phyloP scores from a whole-genome alignment of 2,329 filamentous ascomycete species.

The Diaporthe australafricana region DNA sequence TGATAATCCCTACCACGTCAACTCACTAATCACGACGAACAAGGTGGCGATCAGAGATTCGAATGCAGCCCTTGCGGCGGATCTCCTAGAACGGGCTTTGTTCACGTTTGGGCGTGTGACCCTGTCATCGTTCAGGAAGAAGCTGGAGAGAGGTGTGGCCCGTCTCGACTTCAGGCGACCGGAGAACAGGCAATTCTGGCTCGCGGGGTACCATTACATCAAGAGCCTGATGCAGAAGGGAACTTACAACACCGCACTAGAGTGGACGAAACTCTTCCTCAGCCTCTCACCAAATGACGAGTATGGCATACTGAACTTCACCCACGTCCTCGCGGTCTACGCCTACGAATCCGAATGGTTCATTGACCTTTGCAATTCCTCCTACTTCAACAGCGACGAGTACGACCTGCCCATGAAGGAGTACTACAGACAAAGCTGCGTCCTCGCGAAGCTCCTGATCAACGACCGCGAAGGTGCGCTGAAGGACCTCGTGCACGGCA shows the following conservation, averaged over 20 bases:
- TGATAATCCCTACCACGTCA: conserved; percentile 88
- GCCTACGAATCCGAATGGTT: conserved; percentile 82
- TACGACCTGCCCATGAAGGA: conserved; percentile 51
- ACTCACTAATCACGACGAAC: conserved; percentile 91
- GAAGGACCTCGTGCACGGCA: conserved; percentile 72
- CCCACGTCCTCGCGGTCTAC: conserved; percentile 87
- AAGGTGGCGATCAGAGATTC: conserved; percentile 92
- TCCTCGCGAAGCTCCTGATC: conserved; percentile 80
- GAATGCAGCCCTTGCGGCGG: conserved; percentile 86
- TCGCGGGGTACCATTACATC: conserved; percentile 90
- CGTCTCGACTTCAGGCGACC: conserved; percentile 83
- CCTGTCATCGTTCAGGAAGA: conserved; percentile 82
- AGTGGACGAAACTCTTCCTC: conserved; percentile 90
- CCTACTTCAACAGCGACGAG: conserved; percentile 52
- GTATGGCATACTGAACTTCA: conserved; percentile 82
- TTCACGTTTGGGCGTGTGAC: conserved; percentile 94
- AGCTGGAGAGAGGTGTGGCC: conserved; percentile 81
- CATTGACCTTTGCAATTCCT: conserved; percentile 71
- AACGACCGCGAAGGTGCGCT: conserved; percentile 75
- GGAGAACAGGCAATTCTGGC: conserved; percentile 93
- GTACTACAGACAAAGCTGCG: conserved; percentile 82
- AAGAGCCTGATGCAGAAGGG: conserved; percentile 87
- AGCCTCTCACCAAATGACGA: conserved; percentile 82
- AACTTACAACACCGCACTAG: conserved; percentile 92
- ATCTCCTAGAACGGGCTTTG: conserved; percentile 89